Conservation (phyloP, 2,329 filamentous ascomycete genomes). For the Fusarium ramigenum region DNA sequence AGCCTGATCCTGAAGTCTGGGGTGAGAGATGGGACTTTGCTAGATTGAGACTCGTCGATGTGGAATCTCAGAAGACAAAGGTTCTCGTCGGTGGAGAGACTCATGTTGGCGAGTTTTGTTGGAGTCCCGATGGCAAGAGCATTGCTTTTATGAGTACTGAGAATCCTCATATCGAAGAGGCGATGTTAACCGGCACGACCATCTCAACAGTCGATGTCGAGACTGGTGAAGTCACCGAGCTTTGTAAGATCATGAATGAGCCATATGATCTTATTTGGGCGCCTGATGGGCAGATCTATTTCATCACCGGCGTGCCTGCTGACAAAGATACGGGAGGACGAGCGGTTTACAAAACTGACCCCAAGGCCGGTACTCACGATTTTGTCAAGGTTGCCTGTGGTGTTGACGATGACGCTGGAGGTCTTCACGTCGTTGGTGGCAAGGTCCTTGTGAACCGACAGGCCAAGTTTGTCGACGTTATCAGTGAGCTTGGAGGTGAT, state of each 20-base stretch:
- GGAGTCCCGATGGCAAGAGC: constrained; percentile 34
- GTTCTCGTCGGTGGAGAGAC: constrained; percentile 9
- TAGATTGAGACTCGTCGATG: constrained; percentile 45
- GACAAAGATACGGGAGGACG: constrained; percentile 7
- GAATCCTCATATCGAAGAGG: constrained; percentile 27
- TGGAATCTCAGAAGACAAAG: constrained; percentile 37
- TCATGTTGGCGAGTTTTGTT: constrained; percentile 17
- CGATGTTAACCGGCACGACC: constrained; percentile 7
- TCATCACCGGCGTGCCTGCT: constrained; percentile 15
- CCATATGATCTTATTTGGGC: constrained; percentile 20
- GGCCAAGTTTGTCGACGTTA: background rate
- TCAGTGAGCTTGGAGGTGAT: constrained; percentile 12
- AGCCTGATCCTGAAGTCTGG: constrained; percentile 49
- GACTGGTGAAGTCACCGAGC: background rate
- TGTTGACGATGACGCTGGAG: constrained; percentile 21
- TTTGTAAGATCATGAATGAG: constrained; percentile 17
- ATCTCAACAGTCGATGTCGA: constrained; percentile 15
- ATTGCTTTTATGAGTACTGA: constrained; percentile 4
- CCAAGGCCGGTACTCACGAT: background rate
- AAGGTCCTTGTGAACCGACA: constrained; percentile 20
- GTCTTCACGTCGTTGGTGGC: background rate
- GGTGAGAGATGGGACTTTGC: constrained; percentile 48
- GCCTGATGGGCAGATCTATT: constrained; percentile 23
- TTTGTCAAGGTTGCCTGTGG: constrained; percentile 21
- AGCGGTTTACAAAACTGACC: constrained; percentile 21